These are phyloP conservation scores for Populus tremula DNA, from an alignment of 345 rosid genomes.

Conservation along the genomic window DNA sequence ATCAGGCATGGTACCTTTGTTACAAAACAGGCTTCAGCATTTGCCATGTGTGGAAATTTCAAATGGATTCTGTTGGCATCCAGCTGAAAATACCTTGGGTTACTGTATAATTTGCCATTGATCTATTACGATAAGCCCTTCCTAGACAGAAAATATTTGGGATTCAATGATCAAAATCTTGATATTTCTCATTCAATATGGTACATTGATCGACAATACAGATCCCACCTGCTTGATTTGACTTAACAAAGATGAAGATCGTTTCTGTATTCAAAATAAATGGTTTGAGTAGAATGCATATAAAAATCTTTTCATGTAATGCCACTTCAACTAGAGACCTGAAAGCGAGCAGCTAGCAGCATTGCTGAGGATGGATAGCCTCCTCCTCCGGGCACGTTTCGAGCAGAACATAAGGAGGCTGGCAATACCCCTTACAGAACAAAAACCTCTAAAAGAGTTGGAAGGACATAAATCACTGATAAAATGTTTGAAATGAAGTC, in stretches of 20 bases:
- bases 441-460: not conserved
- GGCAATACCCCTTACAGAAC: not conserved
- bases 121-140: not conserved
- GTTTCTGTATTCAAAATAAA: not conserved
- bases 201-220: not conserved
- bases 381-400: not conserved
- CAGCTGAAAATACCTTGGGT: not conserved
- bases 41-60: too few relatives aligned
- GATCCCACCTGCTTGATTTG: not conserved
- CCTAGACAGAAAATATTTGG: not conserved
- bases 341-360: not conserved
- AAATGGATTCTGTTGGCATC: too few relatives aligned
- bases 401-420: slow-evolving; percentile 6
- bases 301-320: not conserved
- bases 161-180: not conserved
- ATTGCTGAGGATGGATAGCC: not conserved
- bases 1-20: too few relatives aligned
- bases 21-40: too few relatives aligned
- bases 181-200: slow-evolving; percentile 13
- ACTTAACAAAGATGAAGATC: not conserved
- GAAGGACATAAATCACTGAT: slow-evolving; percentile 13
- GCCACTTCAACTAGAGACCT: not conserved
- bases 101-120: not conserved
- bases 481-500: not conserved
- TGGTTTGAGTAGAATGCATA: not conserved